A percentile compares a stretch with the other conserved stretches of the same genome.
phyloP scores from a whole-genome alignment of 805 yeast species.

The Helenozyma rhizophorensis region DNA sequence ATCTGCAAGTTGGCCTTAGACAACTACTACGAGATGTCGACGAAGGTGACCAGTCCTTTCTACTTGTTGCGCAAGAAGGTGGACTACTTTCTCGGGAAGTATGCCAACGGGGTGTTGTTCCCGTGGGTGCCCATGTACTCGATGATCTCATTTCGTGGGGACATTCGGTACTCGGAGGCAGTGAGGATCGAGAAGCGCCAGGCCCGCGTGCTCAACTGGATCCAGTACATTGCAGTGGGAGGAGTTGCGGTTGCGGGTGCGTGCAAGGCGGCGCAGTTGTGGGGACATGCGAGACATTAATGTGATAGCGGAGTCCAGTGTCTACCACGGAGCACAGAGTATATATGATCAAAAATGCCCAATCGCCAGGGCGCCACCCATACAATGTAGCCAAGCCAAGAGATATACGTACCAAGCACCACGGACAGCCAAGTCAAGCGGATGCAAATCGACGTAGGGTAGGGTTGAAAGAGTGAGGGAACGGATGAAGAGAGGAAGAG shows the following conservation, averaged over 20 bases:
- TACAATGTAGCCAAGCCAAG: too few relatives aligned
- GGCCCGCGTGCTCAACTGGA: slow-evolving; percentile 39
- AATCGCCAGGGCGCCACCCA: too few relatives aligned
- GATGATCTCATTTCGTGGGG: slow-evolving; percentile 87
- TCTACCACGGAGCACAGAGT: too few relatives aligned
- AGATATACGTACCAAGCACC: too few relatives aligned
- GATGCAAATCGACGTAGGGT: too few relatives aligned
- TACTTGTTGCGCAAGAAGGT: slow-evolving; percentile 64
- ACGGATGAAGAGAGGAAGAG: too few relatives aligned
- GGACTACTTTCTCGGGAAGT: slow-evolving; percentile 60
- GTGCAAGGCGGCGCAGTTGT: slow-evolving; percentile 9
- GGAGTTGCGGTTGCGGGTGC: slow-evolving; percentile 8
- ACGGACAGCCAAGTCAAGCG: too few relatives aligned
- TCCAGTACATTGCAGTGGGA: slow-evolving; percentile 19
- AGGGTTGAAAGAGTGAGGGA: too few relatives aligned
- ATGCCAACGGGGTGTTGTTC: slow-evolving; percentile 43
- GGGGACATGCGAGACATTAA: too few relatives aligned
- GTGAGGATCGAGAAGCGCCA: slow-evolving; percentile 54
- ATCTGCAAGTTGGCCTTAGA: slow-evolving; percentile 74
- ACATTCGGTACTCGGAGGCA: slow-evolving; percentile 72
- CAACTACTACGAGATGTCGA: slow-evolving; percentile 85
- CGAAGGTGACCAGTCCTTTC: slow-evolving; percentile 58
- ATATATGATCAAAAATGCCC: too few relatives aligned
- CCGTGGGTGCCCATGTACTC: slow-evolving; percentile 84
- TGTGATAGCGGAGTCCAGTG: too few relatives aligned